Base-by-base conservation (phyloP, 1,284 basidiomycete genomes). In the Naganishia liquefaciens region DNA sequence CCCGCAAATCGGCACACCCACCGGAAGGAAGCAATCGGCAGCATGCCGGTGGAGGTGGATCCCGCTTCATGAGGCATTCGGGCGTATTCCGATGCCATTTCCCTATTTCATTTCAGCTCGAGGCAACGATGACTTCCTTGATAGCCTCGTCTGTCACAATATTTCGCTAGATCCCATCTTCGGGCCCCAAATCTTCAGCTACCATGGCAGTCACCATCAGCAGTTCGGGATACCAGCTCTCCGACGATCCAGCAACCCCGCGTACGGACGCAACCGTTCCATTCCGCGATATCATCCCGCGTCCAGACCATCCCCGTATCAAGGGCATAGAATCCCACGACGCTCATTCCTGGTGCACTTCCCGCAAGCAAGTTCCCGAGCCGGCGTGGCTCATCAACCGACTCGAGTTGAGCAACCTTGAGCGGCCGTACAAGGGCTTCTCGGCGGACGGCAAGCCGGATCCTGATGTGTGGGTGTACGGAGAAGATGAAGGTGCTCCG, bases 351-450 rank as follows among this genome's bases (percentile, higher is more conserved):
- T 76, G 75, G 75, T 76, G 75, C 62, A 44, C 70, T 40, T 68
- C 66, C 23, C 67, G 75, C n/a, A 67, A 70, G 13, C 63, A 69
- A 9, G 70, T 75, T 9, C 71, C 71, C 2, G 74, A 74, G 15
- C 74, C 73, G 5, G 74, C 71, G 15, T 76, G 75, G 75, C 63
- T 76, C 23, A 75, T 76, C 68, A 72, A 75, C 39, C 66, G 74
- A 17, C 63, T 76, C 11, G 70, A 73, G 43, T 33, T 68, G 19
- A 63, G 68, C 44, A 76, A 75, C 63, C 60, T 76, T 37, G 74
- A 73, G 61, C 60, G 64, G 27, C 73, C 73, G 2, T 75, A 72
- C 65, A 68, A 65, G 37, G 75, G 75, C 7, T 75, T 76, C 63
- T 70, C 70, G 9, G 62, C 69, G 1, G 74, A 75, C 52, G 75